These are phyloP conservation scores for Lactarius quietus DNA, from an alignment of 768 basidiomycete genomes.

Conservation along the genomic window DNA sequence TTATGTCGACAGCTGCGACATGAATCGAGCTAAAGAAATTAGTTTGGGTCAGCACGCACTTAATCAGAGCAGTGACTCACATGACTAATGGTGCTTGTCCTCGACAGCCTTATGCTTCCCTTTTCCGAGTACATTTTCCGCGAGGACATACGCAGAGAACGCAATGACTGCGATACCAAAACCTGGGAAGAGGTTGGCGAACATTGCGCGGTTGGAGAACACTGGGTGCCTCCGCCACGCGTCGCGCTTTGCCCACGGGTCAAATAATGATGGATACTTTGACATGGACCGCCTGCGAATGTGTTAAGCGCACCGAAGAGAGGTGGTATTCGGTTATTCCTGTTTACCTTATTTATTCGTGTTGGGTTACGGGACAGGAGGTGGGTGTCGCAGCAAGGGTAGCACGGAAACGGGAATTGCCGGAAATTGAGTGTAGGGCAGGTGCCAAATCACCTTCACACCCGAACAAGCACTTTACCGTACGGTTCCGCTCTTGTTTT, in stretches of 20 bases:
- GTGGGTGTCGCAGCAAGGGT: slow-evolving; percentile 1
- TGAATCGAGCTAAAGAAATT: not conserved
- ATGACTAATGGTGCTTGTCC: slow-evolving; percentile 21
- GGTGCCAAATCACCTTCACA: slow-evolving; percentile 39
- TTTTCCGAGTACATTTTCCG: slow-evolving; percentile 57
- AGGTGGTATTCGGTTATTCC: not conserved
- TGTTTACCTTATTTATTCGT: not conserved
- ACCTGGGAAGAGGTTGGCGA: slow-evolving; percentile 89
- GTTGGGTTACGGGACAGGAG: not conserved
- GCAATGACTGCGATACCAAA: slow-evolving; percentile 91
- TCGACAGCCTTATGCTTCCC: slow-evolving; percentile 15
- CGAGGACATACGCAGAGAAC: slow-evolving; percentile 87
- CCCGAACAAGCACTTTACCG: slow-evolving; percentile 22
- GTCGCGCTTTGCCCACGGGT: slow-evolving; percentile 92
- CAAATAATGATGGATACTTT: slow-evolving; percentile 69
- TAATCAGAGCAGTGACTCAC: not conserved
- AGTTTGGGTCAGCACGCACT: not conserved
- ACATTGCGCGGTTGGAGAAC: slow-evolving; percentile 83
- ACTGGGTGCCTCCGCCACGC: slow-evolving; percentile 91
- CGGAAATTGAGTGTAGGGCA: slow-evolving; percentile 49
- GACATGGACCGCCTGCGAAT: slow-evolving; percentile 17
- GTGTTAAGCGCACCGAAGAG: not conserved
- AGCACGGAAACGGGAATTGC: slow-evolving; percentile 14
- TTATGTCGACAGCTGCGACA: not conserved
- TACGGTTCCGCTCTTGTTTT: slow-evolving; percentile 24